Evolutionary conservation across 2,329 filamentous ascomycete species (phyloP).

Genomic region (Pseudocercospora fijiensis): DNA sequence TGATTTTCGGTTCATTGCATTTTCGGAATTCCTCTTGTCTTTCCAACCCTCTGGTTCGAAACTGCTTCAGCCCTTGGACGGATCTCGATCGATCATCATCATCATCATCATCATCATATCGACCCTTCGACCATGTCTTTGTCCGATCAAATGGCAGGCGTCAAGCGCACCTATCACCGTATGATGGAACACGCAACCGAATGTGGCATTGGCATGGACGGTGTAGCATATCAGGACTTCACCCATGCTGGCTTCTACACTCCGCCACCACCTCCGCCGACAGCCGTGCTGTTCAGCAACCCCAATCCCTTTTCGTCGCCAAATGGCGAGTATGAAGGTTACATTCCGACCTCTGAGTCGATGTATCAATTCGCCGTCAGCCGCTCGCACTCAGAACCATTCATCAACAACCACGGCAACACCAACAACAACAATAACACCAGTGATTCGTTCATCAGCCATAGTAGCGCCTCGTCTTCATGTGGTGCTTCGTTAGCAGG

Average conservation of each 20-base stretch:
- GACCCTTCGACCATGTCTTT: slow-evolving; percentile 16
- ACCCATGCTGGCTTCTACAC: slow-evolving; percentile 22
- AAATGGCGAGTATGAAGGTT: slow-evolving; percentile 24
- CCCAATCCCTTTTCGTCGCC: slow-evolving; percentile 18
- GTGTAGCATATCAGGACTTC: slow-evolving; percentile 27
- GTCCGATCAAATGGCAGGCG: slow-evolving; percentile 16
- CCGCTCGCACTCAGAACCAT: slow-evolving; percentile 25
- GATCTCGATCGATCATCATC: slow-evolving; percentile 11
- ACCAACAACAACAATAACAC: slow-evolving; percentile 13
- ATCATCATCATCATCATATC: slow-evolving; percentile 10
- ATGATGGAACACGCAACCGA: slow-evolving; percentile 25
- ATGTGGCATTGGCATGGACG: slow-evolving; percentile 20
- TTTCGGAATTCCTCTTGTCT: slow-evolving; percentile 9
- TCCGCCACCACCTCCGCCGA: slow-evolving; percentile 21
- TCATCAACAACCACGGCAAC: no score
- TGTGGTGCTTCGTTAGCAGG: slow-evolving; percentile 24
- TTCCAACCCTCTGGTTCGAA: slow-evolving; percentile 9
- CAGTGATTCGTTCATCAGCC: slow-evolving; percentile 22
- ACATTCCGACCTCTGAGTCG: slow-evolving; percentile 21
- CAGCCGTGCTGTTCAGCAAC: slow-evolving; percentile 26
- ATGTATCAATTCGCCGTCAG: slow-evolving; percentile 18
- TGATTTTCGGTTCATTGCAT: slow-evolving; percentile 15
- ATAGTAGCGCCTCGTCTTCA: slow-evolving; percentile 23
- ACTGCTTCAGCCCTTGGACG: slow-evolving; percentile 13
- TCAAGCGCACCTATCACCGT: slow-evolving; percentile 24